Base-by-base conservation (phyloP, 2,329 filamentous ascomycete species). In the Colletotrichum echinochloae region DNA sequence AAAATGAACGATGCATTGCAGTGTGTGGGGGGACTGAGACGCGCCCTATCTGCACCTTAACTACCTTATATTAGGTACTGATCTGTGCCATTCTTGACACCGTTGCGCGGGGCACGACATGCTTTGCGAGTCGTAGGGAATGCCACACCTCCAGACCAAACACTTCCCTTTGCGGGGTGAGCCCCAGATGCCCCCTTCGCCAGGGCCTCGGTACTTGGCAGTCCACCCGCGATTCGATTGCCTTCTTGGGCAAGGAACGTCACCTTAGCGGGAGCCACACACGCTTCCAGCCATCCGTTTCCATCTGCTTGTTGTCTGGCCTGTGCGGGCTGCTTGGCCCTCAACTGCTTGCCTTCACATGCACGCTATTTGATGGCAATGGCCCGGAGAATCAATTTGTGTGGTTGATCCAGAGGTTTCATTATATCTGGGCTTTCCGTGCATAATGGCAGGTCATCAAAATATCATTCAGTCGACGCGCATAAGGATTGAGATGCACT, bases 121-220 rank as follows among this genome's bases (percentile, higher is more conserved):
- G 14, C 16, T 16, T n/a, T n/a, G n/a, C n/a, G n/a, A n/a, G n/a
- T 26, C 14, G n/a, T 55, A n/a, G 41, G 20, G 20, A 35, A 28
- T 28, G 30, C 48, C 33, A 41, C 33, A 41, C 59, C 33, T 51
- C 26, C 33, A 35, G n/a, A 23, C 30, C 26, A 14, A 39, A 46
- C 41, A 39, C n/a, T 49, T 46, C 37, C 60, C 37, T 54, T 55
- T 69, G 65, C 52, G 54, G 66, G 62, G 66, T n/a, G 18, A 44
- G 28, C 44, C n/a, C 60, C 28, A 1, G n/a, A n/a, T n/a, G 46
- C 26, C 37, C 14, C 9, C 60, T 23, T 61, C 3, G 20, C 39
- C 30, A 33, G 52, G 33, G 61, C 66, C 54, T 69, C 66, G 66
- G 61, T 35, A 28, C 44, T 59, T 48, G 56, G 52, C 33, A 57